These are phyloP conservation scores for Orbilia ellipsospora DNA, from an alignment of 2,329 filamentous ascomycete genomes.

Conservation along the genomic window DNA sequence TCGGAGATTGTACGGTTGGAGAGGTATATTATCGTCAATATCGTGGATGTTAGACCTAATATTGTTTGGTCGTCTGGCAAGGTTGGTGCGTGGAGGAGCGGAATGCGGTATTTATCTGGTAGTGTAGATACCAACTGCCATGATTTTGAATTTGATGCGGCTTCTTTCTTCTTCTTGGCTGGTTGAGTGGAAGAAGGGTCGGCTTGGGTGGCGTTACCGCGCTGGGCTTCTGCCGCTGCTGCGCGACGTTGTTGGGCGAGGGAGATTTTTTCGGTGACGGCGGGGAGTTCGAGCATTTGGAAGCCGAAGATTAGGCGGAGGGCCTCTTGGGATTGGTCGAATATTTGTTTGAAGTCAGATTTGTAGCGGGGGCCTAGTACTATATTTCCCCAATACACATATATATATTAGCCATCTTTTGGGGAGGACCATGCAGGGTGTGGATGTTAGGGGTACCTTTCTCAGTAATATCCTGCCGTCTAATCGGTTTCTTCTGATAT, in stretches of 20 bases:
- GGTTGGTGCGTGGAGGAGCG: constrained; percentile 75
- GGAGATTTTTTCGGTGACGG: constrained; percentile 74
- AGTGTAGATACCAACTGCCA: constrained; percentile 83
- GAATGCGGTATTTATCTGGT: constrained; percentile 73
- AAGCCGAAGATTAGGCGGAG: constrained; percentile 85
- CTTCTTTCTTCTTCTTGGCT: constrained; percentile 66
- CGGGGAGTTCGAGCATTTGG: constrained; percentile 85
- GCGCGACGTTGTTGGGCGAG: constrained; percentile 64
- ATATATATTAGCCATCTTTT: background rate
- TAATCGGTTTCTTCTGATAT: constrained; percentile 71
- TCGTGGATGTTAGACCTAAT: constrained; percentile 79
- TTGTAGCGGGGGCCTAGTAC: constrained; percentile 77
- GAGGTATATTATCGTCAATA: constrained; percentile 81
- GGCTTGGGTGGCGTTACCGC: constrained; percentile 63
- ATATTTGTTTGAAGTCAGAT: constrained; percentile 77
- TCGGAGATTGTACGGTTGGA: constrained; percentile 79
- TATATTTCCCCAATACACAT: constrained; percentile 58
- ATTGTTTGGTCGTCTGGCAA: constrained; percentile 81
- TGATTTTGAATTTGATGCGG: constrained; percentile 69
- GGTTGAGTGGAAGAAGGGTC: constrained; percentile 61
- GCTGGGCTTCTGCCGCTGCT: constrained; percentile 58
- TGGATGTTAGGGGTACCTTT: constrained; percentile 65
- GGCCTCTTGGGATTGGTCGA: constrained; percentile 78
- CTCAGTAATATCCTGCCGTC: constrained; percentile 72
- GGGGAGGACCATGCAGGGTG: background rate